Percentiles rank a stretch among this genome's conserved stretches.
Evolutionary conservation across 1,284 basidiomycete species (phyloP).

Genomic region (Fomitopsis betulina): DNA sequence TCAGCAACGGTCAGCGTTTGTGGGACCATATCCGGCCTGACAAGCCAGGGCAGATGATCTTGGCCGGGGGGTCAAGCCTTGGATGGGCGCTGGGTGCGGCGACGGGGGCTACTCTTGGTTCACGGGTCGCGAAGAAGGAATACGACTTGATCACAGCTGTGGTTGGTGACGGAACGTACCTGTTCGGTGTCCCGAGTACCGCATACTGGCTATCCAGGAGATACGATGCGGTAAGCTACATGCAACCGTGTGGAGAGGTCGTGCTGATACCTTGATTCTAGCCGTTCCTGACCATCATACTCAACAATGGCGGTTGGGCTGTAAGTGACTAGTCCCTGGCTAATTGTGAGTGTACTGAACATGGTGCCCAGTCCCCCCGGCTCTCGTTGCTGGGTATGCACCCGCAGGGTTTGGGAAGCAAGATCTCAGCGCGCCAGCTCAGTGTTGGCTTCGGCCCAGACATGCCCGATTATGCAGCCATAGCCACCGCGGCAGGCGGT

Average conservation of each 20-base stretch:
- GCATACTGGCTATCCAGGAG: slow-evolving; percentile 67
- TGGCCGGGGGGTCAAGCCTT: slow-evolving; percentile 56
- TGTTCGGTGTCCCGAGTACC: slow-evolving; percentile 63
- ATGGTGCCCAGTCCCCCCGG: slow-evolving; percentile 45
- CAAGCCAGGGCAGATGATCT: slow-evolving; percentile 42
- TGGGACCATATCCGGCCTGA: slow-evolving; percentile 59
- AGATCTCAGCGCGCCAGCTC: slow-evolving; percentile 41
- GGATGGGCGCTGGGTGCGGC: slow-evolving; percentile 66
- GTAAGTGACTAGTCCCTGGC: slow-evolving; percentile 28
- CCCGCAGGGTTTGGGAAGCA: slow-evolving; percentile 51
- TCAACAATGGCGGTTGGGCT: slow-evolving; percentile 72
- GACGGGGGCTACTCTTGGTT: slow-evolving; percentile 51
- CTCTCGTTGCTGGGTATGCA: slow-evolving; percentile 62
- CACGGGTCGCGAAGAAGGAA: slow-evolving; percentile 24
- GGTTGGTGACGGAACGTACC: slow-evolving; percentile 64
- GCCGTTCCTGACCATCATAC: slow-evolving; percentile 67
- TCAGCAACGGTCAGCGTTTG: slow-evolving; percentile 49
- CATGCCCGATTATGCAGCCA: slow-evolving; percentile 56
- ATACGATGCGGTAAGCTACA: slow-evolving; percentile 52
- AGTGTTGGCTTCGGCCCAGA: slow-evolving; percentile 62
- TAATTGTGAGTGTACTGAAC: background rate
- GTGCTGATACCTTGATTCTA: slow-evolving; percentile 19
- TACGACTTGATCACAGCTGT: slow-evolving; percentile 52
- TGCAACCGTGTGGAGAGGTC: background rate
- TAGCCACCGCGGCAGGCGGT: slow-evolving; percentile 62